Conservation (phyloP, 1,284 basidiomycete species). For the Cerrena zonata region DNA sequence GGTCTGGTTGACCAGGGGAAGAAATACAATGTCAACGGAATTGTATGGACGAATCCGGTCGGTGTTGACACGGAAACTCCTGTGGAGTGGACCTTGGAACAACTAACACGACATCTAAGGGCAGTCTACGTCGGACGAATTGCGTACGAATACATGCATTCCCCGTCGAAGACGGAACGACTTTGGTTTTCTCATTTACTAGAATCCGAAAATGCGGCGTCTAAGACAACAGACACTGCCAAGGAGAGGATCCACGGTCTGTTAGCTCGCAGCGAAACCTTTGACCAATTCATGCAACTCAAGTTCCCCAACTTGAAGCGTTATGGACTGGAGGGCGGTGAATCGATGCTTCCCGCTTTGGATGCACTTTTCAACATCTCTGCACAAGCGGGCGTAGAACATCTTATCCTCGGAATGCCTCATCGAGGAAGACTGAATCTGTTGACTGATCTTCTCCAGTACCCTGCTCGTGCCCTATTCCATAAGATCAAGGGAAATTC, state of each 20-base stretch:
- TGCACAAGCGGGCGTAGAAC: slow-evolving; percentile 49
- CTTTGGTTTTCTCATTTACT: slow-evolving; percentile 82
- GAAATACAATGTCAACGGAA: slow-evolving; percentile 72
- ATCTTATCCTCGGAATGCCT: slow-evolving; percentile 76
- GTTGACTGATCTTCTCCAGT: slow-evolving; percentile 72
- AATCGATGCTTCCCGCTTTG: slow-evolving; percentile 83
- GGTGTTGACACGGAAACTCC: slow-evolving; percentile 38
- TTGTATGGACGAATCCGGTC: slow-evolving; percentile 64
- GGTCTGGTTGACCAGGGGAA: slow-evolving; percentile 53
- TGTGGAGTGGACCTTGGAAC: slow-evolving; percentile 63
- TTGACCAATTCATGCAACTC: slow-evolving; percentile 76
- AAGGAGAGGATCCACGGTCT: slow-evolving; percentile 63
- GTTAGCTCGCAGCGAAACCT: slow-evolving; percentile 69
- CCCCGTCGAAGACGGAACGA: slow-evolving; percentile 72
- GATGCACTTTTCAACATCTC: slow-evolving; percentile 58
- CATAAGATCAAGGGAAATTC: slow-evolving; percentile 78
- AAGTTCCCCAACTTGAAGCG: slow-evolving; percentile 83
- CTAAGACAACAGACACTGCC: slow-evolving; percentile 31
- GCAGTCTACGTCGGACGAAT: slow-evolving; percentile 75
- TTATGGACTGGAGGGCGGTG: slow-evolving; percentile 83
- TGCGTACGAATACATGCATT: slow-evolving; percentile 88
- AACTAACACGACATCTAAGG: slow-evolving; percentile 67
- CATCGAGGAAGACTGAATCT: slow-evolving; percentile 85
- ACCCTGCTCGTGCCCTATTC: slow-evolving; percentile 65
- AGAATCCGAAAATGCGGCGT: slow-evolving; percentile 48